These are phyloP conservation scores for Thuidium tamariscinum DNA, from an alignment of 225 moss, liverwort and hornwort genomes.

Conservation along the genomic window DNA sequence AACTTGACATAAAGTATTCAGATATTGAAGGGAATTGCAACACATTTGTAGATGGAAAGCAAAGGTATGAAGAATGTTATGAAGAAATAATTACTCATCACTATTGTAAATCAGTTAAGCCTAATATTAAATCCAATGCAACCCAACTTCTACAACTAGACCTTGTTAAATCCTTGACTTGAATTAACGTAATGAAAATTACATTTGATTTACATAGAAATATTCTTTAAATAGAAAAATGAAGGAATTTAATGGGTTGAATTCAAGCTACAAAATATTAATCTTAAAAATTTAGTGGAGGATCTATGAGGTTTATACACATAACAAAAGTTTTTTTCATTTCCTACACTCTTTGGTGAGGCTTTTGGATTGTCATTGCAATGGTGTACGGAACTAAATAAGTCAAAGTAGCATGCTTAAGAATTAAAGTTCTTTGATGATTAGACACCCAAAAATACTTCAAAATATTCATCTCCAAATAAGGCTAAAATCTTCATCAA, in stretches of 20 bases:
- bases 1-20: background rate
- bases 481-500: background rate
- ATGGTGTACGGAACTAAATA: background rate
- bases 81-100: background rate
- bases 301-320: background rate
- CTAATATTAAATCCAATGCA: no score
- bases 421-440: background rate
- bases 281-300: background rate
- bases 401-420: background rate
- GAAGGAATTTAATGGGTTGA: background rate
- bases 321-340: background rate
- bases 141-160: background rate
- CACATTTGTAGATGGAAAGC: background rate
- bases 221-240: background rate
- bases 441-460: background rate
- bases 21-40: background rate
- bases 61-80: background rate
- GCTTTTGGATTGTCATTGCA: background rate
- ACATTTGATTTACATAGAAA: background rate
- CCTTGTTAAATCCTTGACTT: background rate
- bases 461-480: background rate
- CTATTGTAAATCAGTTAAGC: fast-evolving
- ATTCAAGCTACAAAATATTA: background rate
- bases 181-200: background rate
- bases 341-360: background rate